Conservation (phyloP, 306 rosid genomes). For the Castanopsis chinensis region DNA sequence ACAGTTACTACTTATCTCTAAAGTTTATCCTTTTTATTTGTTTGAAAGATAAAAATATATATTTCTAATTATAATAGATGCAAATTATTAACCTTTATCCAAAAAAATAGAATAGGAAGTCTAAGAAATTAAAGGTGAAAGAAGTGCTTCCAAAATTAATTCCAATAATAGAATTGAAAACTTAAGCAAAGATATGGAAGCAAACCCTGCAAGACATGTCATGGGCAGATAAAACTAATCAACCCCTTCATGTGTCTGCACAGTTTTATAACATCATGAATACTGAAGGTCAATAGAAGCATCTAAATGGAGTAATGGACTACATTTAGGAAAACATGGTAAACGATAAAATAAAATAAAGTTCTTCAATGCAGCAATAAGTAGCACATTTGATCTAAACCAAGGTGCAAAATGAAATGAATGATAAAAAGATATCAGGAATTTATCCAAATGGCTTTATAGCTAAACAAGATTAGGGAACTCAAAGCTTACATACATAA, state of each 20-base stretch:
- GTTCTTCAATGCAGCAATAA: background rate
- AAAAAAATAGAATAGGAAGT: background rate
- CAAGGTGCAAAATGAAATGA: background rate
- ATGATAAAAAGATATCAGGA: background rate
- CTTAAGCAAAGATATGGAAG: background rate
- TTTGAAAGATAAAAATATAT: too few relatives aligned
- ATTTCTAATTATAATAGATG: too few relatives aligned
- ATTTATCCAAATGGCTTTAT: background rate
- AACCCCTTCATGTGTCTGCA: background rate
- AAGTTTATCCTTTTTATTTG: too few relatives aligned
- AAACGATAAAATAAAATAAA: background rate
- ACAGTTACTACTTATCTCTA: too few relatives aligned
- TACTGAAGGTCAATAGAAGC: too few relatives aligned
- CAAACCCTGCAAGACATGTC: background rate
- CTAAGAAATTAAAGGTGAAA: background rate
- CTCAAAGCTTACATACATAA: slow-evolving; percentile 11
- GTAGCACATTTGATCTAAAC: background rate
- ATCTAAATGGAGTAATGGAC: too few relatives aligned
- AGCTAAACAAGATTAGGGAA: background rate
- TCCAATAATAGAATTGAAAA: background rate
- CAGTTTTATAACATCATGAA: background rate
- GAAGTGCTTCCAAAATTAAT: background rate
- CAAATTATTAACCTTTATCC: too few relatives aligned
- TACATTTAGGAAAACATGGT: too few relatives aligned
- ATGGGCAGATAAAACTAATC: background rate